Base-by-base conservation (phyloP, 192 early-diverging fungal species). In the Phycomyces blakesleeanus region DNA sequence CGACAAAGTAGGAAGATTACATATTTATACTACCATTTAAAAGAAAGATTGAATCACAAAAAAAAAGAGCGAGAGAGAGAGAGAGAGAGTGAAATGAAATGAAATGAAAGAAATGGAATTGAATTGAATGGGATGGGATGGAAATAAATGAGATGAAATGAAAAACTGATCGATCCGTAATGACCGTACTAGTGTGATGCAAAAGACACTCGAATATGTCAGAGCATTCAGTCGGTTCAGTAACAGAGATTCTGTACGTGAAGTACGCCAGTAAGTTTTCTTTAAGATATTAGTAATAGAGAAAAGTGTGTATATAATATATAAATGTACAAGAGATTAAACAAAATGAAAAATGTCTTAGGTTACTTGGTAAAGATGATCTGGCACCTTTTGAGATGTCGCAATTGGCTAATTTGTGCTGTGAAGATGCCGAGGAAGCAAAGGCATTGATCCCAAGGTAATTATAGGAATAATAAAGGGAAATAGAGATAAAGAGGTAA, bases 371-470 rank as follows among this genome's bases (percentile, higher is more conserved):
- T 14, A 66, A 59, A 22, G 55, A 64, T 24, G 24, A 44, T 5
- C 68, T 93, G 61, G 79, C 85, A 47, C 83, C 86, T 38, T 97
- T 95, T 57, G 96, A 98, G 69, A 78, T 89, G 25, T 93, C 93
- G 29, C 93, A 95, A 63, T 72, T 98, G 41, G 93, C 88, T 9
- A 98, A 98, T 69, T 75, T 98, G 49, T 88, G 91, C 73, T 94
- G 93, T 69, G 92, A 91, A 63, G 88, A 93, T 39, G 84, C 84
- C 24, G 96, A 98, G 53, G 96, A 98, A 75, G 92, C 92, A 0
- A 91, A 90, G 69, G 85, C 89, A 11, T 78, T 98, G 29, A 88
- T 98, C 57, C 96, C 93, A 22, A 97, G 89, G 90, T 90, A 76
- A 71, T 42, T 60, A 55, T 11, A 53, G 29, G 22, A 51, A 14